phyloP scores from a whole-genome alignment of 768 basidiomycete species.

The Brasilioporus rufonigricans region DNA sequence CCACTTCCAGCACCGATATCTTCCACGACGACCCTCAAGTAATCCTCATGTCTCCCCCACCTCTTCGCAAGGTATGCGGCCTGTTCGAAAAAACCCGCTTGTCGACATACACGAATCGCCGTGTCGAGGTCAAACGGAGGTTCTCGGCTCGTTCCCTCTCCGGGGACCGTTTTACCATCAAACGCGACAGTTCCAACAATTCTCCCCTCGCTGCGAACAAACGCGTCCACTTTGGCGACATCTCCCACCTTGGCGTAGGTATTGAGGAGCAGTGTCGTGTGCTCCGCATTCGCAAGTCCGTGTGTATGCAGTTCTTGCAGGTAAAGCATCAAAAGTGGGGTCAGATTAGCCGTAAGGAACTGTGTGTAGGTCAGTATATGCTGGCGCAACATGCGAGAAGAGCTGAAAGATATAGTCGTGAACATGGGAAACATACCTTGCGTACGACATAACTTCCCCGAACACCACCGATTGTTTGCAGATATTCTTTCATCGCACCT shows the following conservation, averaged over 20 bases:
- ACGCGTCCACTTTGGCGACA: conserved; percentile 79
- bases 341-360: conserved; percentile 96
- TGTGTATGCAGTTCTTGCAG: conserved; percentile 91
- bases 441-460: conserved; percentile 96
- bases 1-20: conserved; percentile 54
- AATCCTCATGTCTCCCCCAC: conserved; percentile 90
- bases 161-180: conserved; percentile 19
- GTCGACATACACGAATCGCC: conserved; percentile 93
- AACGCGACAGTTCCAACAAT: conserved; percentile 29
- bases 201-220: conserved; percentile 85
- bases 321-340: conserved; percentile 93
- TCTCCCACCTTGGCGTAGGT: conserved; percentile 98
- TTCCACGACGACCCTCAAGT: conserved; percentile 90
- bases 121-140: conserved; percentile 97
- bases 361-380: conserved; percentile 30
- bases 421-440: conserved; percentile 55
- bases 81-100: conserved; percentile 95
- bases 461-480: conserved; percentile 84
- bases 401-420: background rate
- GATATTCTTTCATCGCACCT: conserved; percentile 87
- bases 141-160: conserved; percentile 53
- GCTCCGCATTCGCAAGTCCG: conserved; percentile 91
- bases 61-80: conserved; percentile 91
- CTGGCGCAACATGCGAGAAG: background rate
- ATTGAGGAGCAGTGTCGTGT: conserved; percentile 94